Percentiles rank a stretch among this genome's conserved stretches.
Evolutionary conservation across 768 basidiomycete genomes (phyloP).

Genomic region (Rhizopogon vesiculosus): DNA sequence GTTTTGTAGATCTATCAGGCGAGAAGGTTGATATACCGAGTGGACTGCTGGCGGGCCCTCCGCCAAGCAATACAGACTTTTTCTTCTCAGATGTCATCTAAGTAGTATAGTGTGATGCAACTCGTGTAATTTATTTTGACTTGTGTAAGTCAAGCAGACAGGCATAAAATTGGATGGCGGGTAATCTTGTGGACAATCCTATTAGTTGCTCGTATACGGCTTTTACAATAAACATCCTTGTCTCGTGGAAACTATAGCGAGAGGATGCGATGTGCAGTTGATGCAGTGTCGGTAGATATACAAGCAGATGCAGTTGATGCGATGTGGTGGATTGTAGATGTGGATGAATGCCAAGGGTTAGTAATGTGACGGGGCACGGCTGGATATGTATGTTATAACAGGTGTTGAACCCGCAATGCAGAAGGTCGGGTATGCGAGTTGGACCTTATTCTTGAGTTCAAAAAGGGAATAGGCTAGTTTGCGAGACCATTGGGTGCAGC

Average conservation of each 20-base stretch:
- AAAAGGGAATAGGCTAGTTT: constrained; percentile 12
- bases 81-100: constrained; percentile 67
- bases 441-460: constrained; percentile 17
- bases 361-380: background rate
- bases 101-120: constrained; percentile 17
- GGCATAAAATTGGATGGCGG: constrained; percentile 7
- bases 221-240: constrained; percentile 17
- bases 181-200: constrained; percentile 14
- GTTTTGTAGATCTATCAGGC: constrained; percentile 68
- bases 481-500: constrained; percentile 35
- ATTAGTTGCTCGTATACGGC: constrained; percentile 18
- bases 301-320: constrained; percentile 17
- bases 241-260: constrained; percentile 12
- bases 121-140: constrained; percentile 7
- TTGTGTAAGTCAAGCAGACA: constrained; percentile 7
- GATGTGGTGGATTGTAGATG: constrained; percentile 21
- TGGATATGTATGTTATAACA: constrained; percentile 37
- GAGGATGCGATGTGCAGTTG: constrained; percentile 47
- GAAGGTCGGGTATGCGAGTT: constrained; percentile 27
- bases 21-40: constrained; percentile 89
- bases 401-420: constrained; percentile 83
- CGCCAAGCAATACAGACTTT: constrained; percentile 77
- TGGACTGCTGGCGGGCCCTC: constrained; percentile 69
- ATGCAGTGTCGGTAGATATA: constrained; percentile 37
- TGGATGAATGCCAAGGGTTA: constrained; percentile 3